These are phyloP conservation scores for Colletotrichum higginsianum DNA, from an alignment of 2,329 filamentous ascomycete genomes.

Conservation along the genomic window DNA sequence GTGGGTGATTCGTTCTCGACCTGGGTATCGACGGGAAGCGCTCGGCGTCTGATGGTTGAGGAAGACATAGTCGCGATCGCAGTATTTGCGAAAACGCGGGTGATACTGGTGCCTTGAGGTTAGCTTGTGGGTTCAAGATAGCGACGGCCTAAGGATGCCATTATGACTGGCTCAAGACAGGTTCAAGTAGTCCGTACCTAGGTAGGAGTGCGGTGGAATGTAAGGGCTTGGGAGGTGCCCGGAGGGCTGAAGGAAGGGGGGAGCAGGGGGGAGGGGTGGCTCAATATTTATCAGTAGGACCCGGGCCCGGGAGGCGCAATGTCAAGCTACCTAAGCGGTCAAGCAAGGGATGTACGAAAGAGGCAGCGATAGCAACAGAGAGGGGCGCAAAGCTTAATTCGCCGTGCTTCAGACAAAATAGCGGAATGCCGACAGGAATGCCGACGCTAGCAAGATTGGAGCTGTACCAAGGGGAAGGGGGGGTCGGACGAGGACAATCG, in stretches of 20 bases:
- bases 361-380: not conserved
- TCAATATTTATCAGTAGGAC: constrained; percentile 11
- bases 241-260: not conserved
- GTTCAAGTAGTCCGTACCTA: constrained; percentile 8
- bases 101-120: constrained; percentile 2
- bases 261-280: not conserved
- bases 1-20: constrained; percentile 43
- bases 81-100: constrained; percentile 4
- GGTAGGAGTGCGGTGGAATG: not conserved
- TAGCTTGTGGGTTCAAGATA: constrained; percentile 3
- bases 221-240: not conserved
- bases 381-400: constrained; percentile 30
- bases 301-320: not conserved
- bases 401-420: not conserved
- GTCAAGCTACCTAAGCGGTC: constrained; percentile 3
- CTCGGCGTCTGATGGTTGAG: constrained; percentile 37
- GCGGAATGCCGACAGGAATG: constrained; percentile 1
- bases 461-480: not conserved
- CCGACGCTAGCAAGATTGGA: constrained; percentile 9
- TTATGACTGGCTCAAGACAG: not conserved
- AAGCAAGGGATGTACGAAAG: constrained; percentile 11
- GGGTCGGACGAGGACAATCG: not conserved
- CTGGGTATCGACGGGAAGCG: constrained; percentile 48
- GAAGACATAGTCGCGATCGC: constrained; percentile 34
- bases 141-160: not conserved